Conservation (phyloP, 2,329 filamentous ascomycete species). For the Sporothrix luriei region DNA sequence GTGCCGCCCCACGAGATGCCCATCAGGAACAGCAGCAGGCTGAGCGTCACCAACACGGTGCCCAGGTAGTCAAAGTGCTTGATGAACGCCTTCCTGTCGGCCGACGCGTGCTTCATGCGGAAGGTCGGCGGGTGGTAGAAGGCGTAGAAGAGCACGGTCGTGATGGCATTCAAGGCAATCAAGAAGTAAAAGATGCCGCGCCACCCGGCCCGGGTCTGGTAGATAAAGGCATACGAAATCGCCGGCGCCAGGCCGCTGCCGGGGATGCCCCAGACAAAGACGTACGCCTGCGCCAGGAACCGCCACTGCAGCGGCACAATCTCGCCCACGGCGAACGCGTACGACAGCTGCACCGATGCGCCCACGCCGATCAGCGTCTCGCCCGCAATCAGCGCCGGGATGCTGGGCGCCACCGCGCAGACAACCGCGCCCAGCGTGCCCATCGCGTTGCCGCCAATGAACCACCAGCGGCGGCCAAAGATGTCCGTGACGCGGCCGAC, state of each 20-base stretch:
- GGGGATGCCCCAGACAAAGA: constrained; percentile 43
- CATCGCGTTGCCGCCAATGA: constrained; percentile 41
- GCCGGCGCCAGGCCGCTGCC: constrained; percentile 40
- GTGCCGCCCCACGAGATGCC: constrained; percentile 43
- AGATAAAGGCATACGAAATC: constrained; percentile 40
- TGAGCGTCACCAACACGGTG: constrained; percentile 40
- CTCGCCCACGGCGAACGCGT: constrained; percentile 45
- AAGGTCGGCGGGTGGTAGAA: constrained; percentile 45
- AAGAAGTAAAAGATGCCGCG: constrained; percentile 41
- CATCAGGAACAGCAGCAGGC: constrained; percentile 42
- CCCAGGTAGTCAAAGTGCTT: constrained; percentile 44
- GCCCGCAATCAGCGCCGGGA: constrained; percentile 45
- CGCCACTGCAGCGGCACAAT: constrained; percentile 47
- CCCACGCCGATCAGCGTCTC: constrained; percentile 46
- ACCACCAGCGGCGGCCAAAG: constrained; percentile 41
- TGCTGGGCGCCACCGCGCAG: constrained; percentile 43
- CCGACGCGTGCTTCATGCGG: constrained; percentile 40
- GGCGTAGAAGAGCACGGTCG: constrained; percentile 40
- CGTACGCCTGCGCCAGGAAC: constrained; percentile 41
- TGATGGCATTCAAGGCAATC: constrained; percentile 40
- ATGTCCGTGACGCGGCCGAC: constrained; percentile 41
- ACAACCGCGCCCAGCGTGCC: constrained; percentile 46
- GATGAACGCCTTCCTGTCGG: constrained; percentile 38
- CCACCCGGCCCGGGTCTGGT: constrained; percentile 40
- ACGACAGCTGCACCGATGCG: constrained; percentile 45